Conservation (phyloP, 2,329 filamentous ascomycete genomes). For the Gyromitra esculenta region DNA sequence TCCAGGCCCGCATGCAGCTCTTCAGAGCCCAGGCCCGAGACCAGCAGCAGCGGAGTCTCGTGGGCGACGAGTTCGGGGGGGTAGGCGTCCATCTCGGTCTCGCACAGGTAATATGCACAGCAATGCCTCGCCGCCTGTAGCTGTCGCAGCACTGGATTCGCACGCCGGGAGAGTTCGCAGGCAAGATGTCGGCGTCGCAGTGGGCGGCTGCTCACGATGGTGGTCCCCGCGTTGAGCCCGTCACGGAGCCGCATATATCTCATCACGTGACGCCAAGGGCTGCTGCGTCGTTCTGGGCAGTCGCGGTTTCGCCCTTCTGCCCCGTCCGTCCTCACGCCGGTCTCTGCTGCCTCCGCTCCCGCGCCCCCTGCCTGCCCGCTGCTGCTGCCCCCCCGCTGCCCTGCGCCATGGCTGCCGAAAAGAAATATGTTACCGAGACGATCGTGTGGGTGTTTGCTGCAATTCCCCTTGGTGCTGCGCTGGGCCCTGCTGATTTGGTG, state of each 20-base stretch:
- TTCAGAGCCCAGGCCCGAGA: constrained; percentile 74
- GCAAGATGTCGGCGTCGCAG: background rate
- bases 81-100: constrained; percentile 77
- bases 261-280: constrained; percentile 21
- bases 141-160: no score
- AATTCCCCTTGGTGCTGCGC: background rate
- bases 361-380: background rate
- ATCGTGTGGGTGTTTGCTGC: constrained; percentile 55
- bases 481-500: constrained; percentile 18
- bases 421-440: constrained; percentile 45
- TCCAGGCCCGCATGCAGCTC: constrained; percentile 61
- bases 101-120: no score
- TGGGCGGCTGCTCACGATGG: background rate
- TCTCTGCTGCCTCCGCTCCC: background rate
- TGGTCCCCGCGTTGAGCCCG: constrained; percentile 1
- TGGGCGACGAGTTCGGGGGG: constrained; percentile 82
- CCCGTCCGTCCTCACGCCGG: background rate
- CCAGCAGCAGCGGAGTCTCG: constrained; percentile 83
- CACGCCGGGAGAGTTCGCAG: no score
- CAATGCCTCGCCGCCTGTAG: no score
- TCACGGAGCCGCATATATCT: constrained; percentile 21
- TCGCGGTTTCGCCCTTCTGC: background rate
- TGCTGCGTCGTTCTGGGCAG: background rate
- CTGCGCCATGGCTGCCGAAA: constrained; percentile 48
- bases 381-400: background rate